These are phyloP conservation scores for Irpex rosettiformis DNA, from an alignment of 1,284 basidiomycete genomes.

Conservation along the genomic window DNA sequence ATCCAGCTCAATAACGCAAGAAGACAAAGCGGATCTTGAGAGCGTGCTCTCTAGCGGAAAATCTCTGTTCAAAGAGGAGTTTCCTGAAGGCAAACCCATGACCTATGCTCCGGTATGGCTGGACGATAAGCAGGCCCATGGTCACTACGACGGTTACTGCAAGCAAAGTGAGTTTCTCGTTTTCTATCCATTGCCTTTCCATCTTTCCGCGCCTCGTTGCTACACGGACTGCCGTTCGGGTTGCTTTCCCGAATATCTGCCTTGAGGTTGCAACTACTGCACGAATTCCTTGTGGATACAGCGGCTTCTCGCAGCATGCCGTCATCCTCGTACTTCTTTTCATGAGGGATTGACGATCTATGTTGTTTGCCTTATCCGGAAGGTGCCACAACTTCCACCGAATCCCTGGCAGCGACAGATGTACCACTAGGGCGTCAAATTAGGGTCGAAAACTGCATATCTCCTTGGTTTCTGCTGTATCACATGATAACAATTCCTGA, in stretches of 20 bases:
- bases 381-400: not conserved
- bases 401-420: not conserved
- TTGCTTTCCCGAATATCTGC: not conserved
- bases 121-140: conserved; percentile 86
- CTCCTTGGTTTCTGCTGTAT: too few species aligned
- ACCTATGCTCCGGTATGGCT: conserved; percentile 91
- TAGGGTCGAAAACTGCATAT: too few species aligned
- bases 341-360: not conserved
- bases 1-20: conserved; percentile 47
- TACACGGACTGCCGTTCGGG: not conserved
- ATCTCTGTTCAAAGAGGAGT: conserved; percentile 52
- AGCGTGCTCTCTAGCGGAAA: conserved; percentile 52
- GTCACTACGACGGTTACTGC: conserved; percentile 97
- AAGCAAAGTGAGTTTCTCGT: conserved; percentile 75
- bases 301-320: not conserved
- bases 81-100: conserved; percentile 39
- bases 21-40: conserved; percentile 62
- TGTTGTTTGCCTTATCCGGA: not conserved
- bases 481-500: too few species aligned
- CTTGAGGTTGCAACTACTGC: not conserved
- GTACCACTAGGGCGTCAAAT: too few species aligned
- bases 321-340: conserved; percentile 1
- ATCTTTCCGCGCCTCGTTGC: not conserved
- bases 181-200: not conserved
- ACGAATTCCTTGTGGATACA: not conserved